Percentiles rank a stretch among this genome's conserved stretches.
phyloP scores from a whole-genome alignment of 2,329 filamentous ascomycete species.

The Zopfia rhizophila region DNA sequence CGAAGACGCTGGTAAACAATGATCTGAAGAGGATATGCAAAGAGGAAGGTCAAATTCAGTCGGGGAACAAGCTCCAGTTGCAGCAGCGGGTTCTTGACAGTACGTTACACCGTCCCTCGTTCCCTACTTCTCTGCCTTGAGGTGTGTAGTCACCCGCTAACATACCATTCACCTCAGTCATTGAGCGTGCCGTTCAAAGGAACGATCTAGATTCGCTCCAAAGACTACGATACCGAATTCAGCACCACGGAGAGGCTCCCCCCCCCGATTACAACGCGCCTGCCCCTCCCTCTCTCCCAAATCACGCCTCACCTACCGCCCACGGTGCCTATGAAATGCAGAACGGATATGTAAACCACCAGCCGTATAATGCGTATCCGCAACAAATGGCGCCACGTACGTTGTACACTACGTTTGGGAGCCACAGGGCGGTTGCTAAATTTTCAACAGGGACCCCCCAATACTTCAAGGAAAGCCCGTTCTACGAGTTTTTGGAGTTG shows the following conservation, averaged over 20 bases:
- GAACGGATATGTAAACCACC: conserved; percentile 31
- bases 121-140: conserved; percentile 20
- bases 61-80: conserved; percentile 85
- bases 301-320: conserved; percentile 27
- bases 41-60: conserved; percentile 73
- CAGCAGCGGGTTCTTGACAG: conserved; percentile 81
- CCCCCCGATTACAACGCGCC: conserved; percentile 26
- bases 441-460: conserved; percentile 47
- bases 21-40: conserved; percentile 82
- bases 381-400: conserved; percentile 29
- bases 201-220: conserved; percentile 50
- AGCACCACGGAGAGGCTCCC: conserved; percentile 53
- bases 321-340: conserved; percentile 33
- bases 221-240: conserved; percentile 52
- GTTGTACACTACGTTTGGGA: conserved; percentile 8
- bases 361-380: conserved; percentile 23
- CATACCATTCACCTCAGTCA: conserved; percentile 46
- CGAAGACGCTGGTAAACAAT: conserved; percentile 68
- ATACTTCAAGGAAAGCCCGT: conserved; percentile 82
- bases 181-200: conserved; percentile 44
- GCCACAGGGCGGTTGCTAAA: conserved; percentile 18
- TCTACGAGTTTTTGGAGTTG: conserved; percentile 76
- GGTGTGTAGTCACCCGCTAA: neutral
- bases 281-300: conserved; percentile 27
- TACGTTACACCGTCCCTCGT: conserved; percentile 62